Percentiles rank a stretch among this genome's conserved stretches.
Evolutionary conservation across 139 green algal species (phyloP).

Genomic region (Chlorella sorokiniana): DNA sequence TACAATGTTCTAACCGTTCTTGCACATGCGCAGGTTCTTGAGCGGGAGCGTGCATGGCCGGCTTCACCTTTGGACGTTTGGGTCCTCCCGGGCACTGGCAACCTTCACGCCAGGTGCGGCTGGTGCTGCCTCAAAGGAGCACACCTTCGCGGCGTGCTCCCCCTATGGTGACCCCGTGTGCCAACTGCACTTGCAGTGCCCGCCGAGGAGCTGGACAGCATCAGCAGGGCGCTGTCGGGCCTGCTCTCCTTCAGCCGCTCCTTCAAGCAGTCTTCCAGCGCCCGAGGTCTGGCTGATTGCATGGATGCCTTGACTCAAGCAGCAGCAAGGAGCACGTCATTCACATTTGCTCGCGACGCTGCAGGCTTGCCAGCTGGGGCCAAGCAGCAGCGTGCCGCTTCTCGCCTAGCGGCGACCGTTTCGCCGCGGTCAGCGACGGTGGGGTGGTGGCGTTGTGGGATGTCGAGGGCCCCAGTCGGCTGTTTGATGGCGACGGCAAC

Average conservation of each 20-base stretch:
- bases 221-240: not conserved
- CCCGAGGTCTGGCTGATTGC: not conserved
- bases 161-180: not conserved
- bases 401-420: slow-evolving; percentile 65
- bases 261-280: slow-evolving; percentile 8
- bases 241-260: slow-evolving; percentile 19
- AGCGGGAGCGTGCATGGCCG: slow-evolving; percentile 52
- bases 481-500: slow-evolving; percentile 52
- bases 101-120: slow-evolving; percentile 49
- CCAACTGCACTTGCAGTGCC: slow-evolving; percentile 6
- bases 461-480: slow-evolving; percentile 52
- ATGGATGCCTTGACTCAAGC: not conserved
- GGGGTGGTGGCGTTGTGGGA: slow-evolving; percentile 80
- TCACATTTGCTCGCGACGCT: not conserved
- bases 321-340: not conserved
- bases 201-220: slow-evolving; percentile 10
- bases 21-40: slow-evolving; percentile 29
- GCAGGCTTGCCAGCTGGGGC: slow-evolving; percentile 39
- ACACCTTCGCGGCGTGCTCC: not conserved
- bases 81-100: slow-evolving; percentile 27
- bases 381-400: slow-evolving; percentile 52
- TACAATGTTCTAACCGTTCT: not conserved
- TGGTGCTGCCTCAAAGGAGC: not conserved
- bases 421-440: slow-evolving; percentile 75
- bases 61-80: slow-evolving; percentile 75